Evolutionary conservation across 2,329 filamentous ascomycete species (phyloP).

Genomic region (Escovopsis sp.): DNA sequence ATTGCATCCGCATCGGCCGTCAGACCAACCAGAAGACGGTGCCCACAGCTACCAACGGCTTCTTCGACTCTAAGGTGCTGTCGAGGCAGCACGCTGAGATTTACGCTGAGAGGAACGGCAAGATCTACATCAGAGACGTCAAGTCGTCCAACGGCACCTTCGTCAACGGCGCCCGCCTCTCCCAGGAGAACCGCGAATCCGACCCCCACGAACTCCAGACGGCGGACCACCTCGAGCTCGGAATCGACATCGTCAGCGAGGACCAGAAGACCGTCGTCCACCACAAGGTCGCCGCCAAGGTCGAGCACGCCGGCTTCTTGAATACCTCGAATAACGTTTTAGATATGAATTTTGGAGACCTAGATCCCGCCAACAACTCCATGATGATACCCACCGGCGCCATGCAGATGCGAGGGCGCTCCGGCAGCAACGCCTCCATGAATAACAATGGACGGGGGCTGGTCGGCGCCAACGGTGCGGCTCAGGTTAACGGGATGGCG

Average conservation of each 20-base stretch:
- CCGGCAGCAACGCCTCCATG: slow-evolving; percentile 51
- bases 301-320: slow-evolving; percentile 84
- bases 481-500: slow-evolving; percentile 42
- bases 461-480: slow-evolving; percentile 5
- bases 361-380: slow-evolving; percentile 65
- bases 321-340: slow-evolving; percentile 60
- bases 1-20: slow-evolving; percentile 83
- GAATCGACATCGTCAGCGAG: slow-evolving; percentile 97
- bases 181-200: slow-evolving; percentile 88
- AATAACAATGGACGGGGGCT: slow-evolving; percentile 17
- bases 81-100: slow-evolving; percentile 94
- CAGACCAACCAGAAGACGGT: slow-evolving; percentile 96
- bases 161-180: slow-evolving; percentile 82
- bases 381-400: slow-evolving; percentile 58
- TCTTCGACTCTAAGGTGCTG: slow-evolving; percentile 95
- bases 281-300: slow-evolving; percentile 93
- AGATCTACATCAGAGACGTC: slow-evolving; percentile 91
- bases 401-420: slow-evolving; percentile 55
- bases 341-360: slow-evolving; percentile 83
- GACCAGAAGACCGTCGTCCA: slow-evolving; percentile 98
- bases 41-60: slow-evolving; percentile 81
- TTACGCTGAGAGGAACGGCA: slow-evolving; percentile 72
- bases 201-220: slow-evolving; percentile 89
- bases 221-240: slow-evolving; percentile 82
- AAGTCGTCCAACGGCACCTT: slow-evolving; percentile 99